Evolutionary conservation across 306 rosid species (phyloP), one percentile per base, ranked within the genome.

Genomic region (Vigna trinervia): DNA sequence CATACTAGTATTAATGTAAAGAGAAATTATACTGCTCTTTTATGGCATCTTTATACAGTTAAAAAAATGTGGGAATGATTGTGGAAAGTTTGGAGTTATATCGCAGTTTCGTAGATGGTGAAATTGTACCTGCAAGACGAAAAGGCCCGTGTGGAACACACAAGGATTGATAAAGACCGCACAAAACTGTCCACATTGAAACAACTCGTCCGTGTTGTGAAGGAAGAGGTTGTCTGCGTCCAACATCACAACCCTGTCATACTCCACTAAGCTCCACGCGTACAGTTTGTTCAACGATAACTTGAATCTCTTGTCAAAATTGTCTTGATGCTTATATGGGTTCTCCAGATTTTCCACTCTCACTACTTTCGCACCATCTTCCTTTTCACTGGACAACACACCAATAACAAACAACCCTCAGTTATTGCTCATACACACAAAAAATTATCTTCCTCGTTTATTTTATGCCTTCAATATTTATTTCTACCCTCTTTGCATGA

Each of bases 201-300:
- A 94, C 63, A 94, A 73, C 78, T 94, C 98, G 9, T 88, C 98
- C 0, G 97, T 90, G 12, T 86, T 90, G 0, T 75, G 88, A 8
- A 94, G 93, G 80, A 94, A 94, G 54, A 91, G 96, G 82, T 94
- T 94, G 79, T 94, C 98, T 10, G 98, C 88, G 57, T 94, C 98
- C 46, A 94, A 82, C 98, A 94, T 94, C 57, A 94, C 85, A 9
- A 94, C 96, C 46, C 98, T 84, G 41, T 94, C 98, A 75, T 94
- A 94, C 8, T 91, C 92, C 76, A 85, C 87, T 6, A 94, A 80
- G 74, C 88, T 91, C 98, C 98, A 94, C 1, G 97, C 98, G 32
- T 94, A 94, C 6, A 94, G 86, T 75, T 94, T 94, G 83, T 94
- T 94, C 87, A 94, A 36, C 0, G 93, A 91, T 69, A 91, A 69